phyloP scores from a whole-genome alignment of 331 rosid genomes.

The Malus hybrid region DNA sequence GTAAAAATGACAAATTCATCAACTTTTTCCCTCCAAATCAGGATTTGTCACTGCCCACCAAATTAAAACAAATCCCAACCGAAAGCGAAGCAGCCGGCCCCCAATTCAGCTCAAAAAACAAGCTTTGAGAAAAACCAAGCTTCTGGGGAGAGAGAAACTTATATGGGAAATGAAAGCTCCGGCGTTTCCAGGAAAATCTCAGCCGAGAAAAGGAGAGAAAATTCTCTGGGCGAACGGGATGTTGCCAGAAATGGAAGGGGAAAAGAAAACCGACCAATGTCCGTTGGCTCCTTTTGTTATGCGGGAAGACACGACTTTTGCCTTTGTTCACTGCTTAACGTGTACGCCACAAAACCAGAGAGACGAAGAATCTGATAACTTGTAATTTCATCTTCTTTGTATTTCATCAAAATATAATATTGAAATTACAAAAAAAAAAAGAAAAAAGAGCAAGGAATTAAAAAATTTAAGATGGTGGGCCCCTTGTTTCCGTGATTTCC shows the following conservation, averaged over 20 bases:
- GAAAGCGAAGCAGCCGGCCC: conserved; percentile 34
- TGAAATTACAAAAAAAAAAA: neutral
- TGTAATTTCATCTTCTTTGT: neutral
- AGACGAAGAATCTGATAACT: neutral
- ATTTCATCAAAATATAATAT: neutral
- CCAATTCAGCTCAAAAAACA: conserved; percentile 13
- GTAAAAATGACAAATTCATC: neutral
- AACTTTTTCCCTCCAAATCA: conserved; percentile 15
- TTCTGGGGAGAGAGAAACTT: conserved; percentile 22
- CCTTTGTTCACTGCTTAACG: conserved; percentile 46
- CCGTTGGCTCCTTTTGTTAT: conserved; percentile 12
- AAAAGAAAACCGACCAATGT: conserved; percentile 6
- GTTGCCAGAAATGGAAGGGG: conserved; percentile 25
- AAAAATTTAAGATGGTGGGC: neutral
- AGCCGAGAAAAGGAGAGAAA: conserved; percentile 15
- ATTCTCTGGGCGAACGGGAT: conserved; percentile 4
- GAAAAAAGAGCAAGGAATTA: neutral
- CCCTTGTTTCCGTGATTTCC: conserved; percentile 21
- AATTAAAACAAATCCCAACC: conserved; percentile 30
- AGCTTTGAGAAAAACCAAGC: neutral
- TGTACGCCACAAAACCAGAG: conserved; percentile 48
- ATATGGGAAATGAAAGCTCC: conserved; percentile 39
- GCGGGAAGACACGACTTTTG: neutral
- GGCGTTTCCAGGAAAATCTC: conserved; percentile 25
- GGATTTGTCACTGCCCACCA: conserved; percentile 19